phyloP scores from a whole-genome alignment of 106 monocot species.

The Iris macrosiphon region DNA sequence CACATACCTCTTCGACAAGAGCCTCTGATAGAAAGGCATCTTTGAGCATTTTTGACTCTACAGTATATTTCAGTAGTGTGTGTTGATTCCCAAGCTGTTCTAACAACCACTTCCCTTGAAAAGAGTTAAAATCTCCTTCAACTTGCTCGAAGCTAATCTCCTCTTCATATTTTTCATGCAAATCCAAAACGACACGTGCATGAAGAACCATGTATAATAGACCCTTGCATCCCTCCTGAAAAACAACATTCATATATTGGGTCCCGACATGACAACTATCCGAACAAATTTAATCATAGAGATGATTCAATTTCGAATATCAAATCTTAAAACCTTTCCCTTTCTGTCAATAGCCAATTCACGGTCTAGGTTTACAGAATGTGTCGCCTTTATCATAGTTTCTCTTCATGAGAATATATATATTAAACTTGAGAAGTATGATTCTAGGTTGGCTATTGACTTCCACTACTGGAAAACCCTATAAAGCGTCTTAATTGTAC shows the following conservation, averaged over 20 bases:
- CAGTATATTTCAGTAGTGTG: slow-evolving; percentile 77
- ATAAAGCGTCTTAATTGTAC: no score
- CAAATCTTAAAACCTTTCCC: no score
- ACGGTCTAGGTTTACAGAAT: no score
- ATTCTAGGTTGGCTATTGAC: no score
- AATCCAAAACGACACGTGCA: slow-evolving; percentile 88
- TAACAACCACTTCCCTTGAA: slow-evolving; percentile 80
- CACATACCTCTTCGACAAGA: slow-evolving; percentile 86
- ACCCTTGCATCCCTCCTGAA: slow-evolving; percentile 96
- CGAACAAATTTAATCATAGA: no score
- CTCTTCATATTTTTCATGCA: slow-evolving; percentile 60
- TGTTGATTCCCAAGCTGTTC: slow-evolving; percentile 91
- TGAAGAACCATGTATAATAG: slow-evolving; percentile 92
- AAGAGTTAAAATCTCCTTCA: slow-evolving; percentile 92
- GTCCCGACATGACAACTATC: no score
- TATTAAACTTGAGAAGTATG: no score
- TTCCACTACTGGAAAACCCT: no score
- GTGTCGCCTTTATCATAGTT: no score
- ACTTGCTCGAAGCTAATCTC: slow-evolving; percentile 92
- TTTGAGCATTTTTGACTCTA: slow-evolving; percentile 82
- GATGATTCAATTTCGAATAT: no score
- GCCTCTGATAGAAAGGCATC: slow-evolving; percentile 91
- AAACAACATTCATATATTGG: slow-evolving; percentile 4
- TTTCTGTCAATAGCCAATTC: no score
- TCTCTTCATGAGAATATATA: no score